Evolutionary conservation across 1,284 basidiomycete species (phyloP).

Genomic region (Leccinum griseonigrum): DNA sequence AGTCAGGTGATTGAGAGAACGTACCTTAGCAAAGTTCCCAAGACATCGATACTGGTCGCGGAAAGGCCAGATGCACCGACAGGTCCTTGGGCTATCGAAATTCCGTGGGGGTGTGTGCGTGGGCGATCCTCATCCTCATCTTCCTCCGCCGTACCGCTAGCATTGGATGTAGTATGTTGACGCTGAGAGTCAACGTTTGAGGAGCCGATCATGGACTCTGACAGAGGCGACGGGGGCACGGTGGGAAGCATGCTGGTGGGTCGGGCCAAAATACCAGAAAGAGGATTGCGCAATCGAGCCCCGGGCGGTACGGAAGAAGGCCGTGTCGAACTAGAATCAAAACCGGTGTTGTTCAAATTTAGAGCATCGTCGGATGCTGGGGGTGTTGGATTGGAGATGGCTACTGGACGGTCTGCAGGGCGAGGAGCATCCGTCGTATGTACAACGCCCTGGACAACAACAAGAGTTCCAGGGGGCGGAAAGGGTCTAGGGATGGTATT

Average conservation of each 20-base stretch:
- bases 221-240: conserved; percentile 12
- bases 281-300: conserved; percentile 35
- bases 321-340: conserved; percentile 17
- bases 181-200: conserved; percentile 6
- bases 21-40: conserved; percentile 75
- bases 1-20: conserved; percentile 12
- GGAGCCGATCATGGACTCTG: conserved; percentile 8
- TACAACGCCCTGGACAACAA: conserved; percentile 78
- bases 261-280: conserved; percentile 44
- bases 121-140: conserved; percentile 16
- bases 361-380: conserved; percentile 5
- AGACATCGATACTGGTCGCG: conserved; percentile 73
- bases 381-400: conserved; percentile 13
- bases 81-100: conserved; percentile 25
- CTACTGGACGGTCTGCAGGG: conserved; percentile 18
- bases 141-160: conserved; percentile 7
- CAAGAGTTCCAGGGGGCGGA: conserved; percentile 71
- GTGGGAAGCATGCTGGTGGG: conserved; percentile 34
- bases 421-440: conserved; percentile 67
- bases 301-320: conserved; percentile 33
- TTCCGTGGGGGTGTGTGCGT: conserved; percentile 13
- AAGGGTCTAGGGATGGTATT: conserved; percentile 42
- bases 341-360: conserved; percentile 5
- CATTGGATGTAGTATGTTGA: conserved; percentile 2
- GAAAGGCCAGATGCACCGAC: conserved; percentile 41